These are phyloP conservation scores for Zygoascus meyerae DNA, from an alignment of 1,139 yeast species.

Conservation along the genomic window DNA sequence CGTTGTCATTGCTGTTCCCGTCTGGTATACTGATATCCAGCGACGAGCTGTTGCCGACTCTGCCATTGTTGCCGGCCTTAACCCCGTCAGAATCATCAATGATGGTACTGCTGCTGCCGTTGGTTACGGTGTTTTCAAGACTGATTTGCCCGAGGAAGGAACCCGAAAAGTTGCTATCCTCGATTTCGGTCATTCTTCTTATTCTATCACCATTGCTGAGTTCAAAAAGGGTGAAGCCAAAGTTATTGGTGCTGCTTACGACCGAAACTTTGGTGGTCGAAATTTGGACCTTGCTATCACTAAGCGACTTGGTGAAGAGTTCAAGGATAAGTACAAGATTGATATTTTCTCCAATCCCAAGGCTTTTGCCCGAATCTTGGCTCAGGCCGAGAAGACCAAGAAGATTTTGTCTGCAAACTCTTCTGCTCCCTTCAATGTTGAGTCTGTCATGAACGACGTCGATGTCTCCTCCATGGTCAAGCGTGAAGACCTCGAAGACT, in stretches of 20 bases:
- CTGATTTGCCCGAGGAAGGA: constrained; percentile 88
- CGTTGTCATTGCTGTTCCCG: constrained; percentile 92
- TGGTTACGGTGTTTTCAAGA: constrained; percentile 97
- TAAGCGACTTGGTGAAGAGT: constrained; percentile 89
- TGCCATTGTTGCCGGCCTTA: constrained; percentile 87
- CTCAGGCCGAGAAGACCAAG: constrained; percentile 90
- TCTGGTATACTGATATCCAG: constrained; percentile 94
- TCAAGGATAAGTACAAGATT: constrained; percentile 86
- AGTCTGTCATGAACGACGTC: constrained; percentile 94
- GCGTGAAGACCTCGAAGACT: constrained; percentile 90
- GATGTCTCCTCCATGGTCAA: constrained; percentile 87
- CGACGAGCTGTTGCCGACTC: constrained; percentile 97
- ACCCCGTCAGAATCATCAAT: constrained; percentile 96
- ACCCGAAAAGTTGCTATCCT: constrained; percentile 87
- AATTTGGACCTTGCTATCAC: constrained; percentile 91
- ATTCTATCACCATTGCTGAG: constrained; percentile 84
- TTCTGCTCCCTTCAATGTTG: constrained; percentile 91
- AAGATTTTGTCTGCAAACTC: constrained; percentile 95
- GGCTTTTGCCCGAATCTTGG: constrained; percentile 88
- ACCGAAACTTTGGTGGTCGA: constrained; percentile 98
- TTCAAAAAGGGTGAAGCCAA: constrained; percentile 95
- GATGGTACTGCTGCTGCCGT: constrained; percentile 99
- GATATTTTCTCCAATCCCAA: constrained; percentile 87
- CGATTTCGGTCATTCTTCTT: constrained; percentile 96
- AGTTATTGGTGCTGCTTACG: constrained; percentile 85